Conservation (phyloP, 2,329 filamentous ascomycete genomes). For the Colletotrichum tropicale region DNA sequence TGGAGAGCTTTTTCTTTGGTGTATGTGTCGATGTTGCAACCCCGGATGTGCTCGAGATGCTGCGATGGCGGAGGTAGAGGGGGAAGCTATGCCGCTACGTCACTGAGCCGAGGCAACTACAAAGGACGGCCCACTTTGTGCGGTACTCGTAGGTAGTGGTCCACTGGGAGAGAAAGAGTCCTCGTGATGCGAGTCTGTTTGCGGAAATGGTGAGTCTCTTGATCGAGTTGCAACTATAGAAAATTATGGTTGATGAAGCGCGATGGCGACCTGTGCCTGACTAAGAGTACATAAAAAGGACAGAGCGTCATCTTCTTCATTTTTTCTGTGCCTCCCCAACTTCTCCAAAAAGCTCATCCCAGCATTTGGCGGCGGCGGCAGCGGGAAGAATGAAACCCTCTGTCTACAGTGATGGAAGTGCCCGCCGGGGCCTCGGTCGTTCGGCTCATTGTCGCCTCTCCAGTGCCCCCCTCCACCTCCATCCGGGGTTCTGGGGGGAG, state of each 20-base stretch:
- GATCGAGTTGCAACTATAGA: background rate
- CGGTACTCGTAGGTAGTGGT: background rate
- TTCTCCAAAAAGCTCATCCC: background rate
- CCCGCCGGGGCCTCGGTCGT: constrained; percentile 18
- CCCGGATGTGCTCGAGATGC: background rate
- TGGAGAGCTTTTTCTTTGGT: background rate
- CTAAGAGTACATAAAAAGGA: background rate
- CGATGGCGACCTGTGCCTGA: background rate
- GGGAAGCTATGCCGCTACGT: constrained; percentile 6
- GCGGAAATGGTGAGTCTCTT: background rate
- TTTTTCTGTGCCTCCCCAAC: background rate
- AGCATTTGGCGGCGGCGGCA: background rate
- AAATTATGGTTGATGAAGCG: background rate
- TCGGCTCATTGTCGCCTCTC: constrained; percentile 16
- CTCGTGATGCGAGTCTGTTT: background rate
- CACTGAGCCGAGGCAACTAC: constrained; percentile 17
- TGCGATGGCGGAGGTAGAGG: background rate
- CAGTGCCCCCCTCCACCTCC: background rate
- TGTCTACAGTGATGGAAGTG: background rate
- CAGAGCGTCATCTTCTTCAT: background rate
- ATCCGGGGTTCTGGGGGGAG: background rate
- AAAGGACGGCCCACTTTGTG: background rate
- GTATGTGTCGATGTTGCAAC: background rate
- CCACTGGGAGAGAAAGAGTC: background rate
- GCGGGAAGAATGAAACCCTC: background rate